Conservation (phyloP, 208 protist species). For the Trypanosoma theileri region DNA sequence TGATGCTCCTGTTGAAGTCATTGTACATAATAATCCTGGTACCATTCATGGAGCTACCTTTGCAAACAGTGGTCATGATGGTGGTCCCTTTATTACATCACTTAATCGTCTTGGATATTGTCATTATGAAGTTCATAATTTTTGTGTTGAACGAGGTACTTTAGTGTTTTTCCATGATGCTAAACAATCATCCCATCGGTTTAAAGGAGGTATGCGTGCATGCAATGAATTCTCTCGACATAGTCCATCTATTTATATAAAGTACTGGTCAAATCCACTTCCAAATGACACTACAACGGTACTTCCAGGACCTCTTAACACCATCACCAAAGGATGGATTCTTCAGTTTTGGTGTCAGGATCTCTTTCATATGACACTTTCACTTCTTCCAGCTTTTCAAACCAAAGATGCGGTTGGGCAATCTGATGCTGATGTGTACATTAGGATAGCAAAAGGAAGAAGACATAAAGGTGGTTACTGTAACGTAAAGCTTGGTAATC, state of each 20-base stretch:
- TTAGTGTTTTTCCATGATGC: constrained; percentile 31
- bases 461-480: constrained; percentile 30
- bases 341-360: constrained; percentile 44
- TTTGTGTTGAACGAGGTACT: constrained; percentile 31
- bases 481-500: constrained; percentile 34
- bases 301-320: constrained; percentile 33
- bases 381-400: constrained; percentile 33
- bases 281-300: constrained; percentile 3
- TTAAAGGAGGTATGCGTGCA: constrained; percentile 18
- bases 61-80: constrained; percentile 16
- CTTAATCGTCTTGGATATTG: constrained; percentile 24
- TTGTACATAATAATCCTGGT: constrained; percentile 17
- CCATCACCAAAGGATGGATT: constrained; percentile 34
- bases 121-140: constrained; percentile 33
- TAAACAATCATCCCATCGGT: background rate
- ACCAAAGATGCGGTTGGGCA: constrained; percentile 19
- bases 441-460: constrained; percentile 27
- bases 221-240: constrained; percentile 40
- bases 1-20: constrained; percentile 3
- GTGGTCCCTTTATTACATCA: constrained; percentile 19
- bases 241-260: constrained; percentile 28
- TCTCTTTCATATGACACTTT: constrained; percentile 41
- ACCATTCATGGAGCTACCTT: constrained; percentile 14
- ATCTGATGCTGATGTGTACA: constrained; percentile 30
- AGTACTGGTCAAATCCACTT: constrained; percentile 25